phyloP scores from a whole-genome alignment of 768 basidiomycete species.

The Boletus sp. region DNA sequence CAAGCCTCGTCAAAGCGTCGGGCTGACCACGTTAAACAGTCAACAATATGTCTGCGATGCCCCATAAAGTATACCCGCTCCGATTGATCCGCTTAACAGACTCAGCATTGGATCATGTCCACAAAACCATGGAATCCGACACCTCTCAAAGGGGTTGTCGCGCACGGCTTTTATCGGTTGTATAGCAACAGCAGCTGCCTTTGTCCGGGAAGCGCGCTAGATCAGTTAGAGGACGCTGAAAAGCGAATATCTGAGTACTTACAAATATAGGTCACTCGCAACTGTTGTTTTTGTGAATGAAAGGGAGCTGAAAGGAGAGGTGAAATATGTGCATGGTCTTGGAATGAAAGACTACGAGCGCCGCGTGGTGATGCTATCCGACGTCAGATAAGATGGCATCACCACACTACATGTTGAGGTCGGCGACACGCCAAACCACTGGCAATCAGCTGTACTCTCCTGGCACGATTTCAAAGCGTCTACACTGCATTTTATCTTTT shows the following conservation, averaged over 20 bases:
- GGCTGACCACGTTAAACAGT: neutral
- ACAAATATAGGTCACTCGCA: neutral
- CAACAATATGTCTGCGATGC: constrained; percentile 1
- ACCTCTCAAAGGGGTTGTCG: neutral
- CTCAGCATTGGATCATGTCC: constrained; percentile 6
- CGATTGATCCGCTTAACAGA: neutral
- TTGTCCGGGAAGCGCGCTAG: neutral
- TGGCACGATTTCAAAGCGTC: neutral
- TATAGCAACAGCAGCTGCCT: constrained; percentile 3
- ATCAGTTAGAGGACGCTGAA: neutral
- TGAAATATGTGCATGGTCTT: neutral
- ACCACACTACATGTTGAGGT: neutral
- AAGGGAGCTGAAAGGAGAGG: constrained; percentile 6
- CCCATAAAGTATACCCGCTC: neutral
- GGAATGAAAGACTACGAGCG: neutral
- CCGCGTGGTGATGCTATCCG: constrained; percentile 2
- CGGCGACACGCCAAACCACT: neutral
- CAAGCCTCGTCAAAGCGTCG: constrained; percentile 16
- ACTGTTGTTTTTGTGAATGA: neutral
- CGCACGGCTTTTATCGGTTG: neutral
- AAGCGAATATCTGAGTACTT: neutral
- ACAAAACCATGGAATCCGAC: neutral
- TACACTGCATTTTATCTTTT: neutral
- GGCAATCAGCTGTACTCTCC: neutral
- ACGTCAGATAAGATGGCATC: constrained; percentile 1